Conservation (phyloP, 1,284 basidiomycete species). For the Fomes fomentarius region DNA sequence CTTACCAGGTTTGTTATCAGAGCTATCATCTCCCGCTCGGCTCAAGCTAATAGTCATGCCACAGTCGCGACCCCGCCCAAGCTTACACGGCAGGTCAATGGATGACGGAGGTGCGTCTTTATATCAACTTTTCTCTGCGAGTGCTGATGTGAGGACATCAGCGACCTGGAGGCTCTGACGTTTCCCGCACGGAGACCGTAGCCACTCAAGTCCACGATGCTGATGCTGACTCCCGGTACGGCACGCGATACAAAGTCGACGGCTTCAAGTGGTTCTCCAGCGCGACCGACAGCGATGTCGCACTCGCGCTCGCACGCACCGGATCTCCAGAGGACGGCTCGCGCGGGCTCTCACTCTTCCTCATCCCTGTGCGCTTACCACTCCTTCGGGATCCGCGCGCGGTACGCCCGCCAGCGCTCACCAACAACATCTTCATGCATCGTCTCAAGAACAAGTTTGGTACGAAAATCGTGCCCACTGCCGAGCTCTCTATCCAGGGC, state of each 20-base stretch:
- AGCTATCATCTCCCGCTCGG: not conserved
- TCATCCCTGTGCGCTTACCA: slow-evolving; percentile 64
- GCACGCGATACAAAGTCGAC: slow-evolving; percentile 59
- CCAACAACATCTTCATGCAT: slow-evolving; percentile 75
- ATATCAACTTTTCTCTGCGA: not conserved
- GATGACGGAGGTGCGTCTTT: slow-evolving; percentile 71
- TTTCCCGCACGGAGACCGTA: slow-evolving; percentile 74
- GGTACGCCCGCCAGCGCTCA: slow-evolving; percentile 48
- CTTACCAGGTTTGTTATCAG: slow-evolving; percentile 53
- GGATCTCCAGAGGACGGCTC: slow-evolving; percentile 55
- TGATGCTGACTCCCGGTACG: slow-evolving; percentile 39
- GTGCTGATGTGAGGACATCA: slow-evolving; percentile 30
- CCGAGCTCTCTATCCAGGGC: slow-evolving; percentile 69
- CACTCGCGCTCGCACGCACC: slow-evolving; percentile 75
- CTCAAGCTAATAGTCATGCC: not conserved
- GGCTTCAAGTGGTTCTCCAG: slow-evolving; percentile 88
- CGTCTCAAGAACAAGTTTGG: slow-evolving; percentile 83
- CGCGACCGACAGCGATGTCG: slow-evolving; percentile 76
- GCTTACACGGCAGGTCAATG: slow-evolving; percentile 83
- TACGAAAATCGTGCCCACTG: slow-evolving; percentile 77
- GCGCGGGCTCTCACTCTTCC: slow-evolving; percentile 70
- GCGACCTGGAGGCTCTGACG: slow-evolving; percentile 79
- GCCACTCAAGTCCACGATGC: slow-evolving; percentile 44
- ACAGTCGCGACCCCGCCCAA: slow-evolving; percentile 55
- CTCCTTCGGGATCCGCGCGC: slow-evolving; percentile 44